Conservation (phyloP, 129 eudicot species). For the Helichrysum umbraculigerum region DNA sequence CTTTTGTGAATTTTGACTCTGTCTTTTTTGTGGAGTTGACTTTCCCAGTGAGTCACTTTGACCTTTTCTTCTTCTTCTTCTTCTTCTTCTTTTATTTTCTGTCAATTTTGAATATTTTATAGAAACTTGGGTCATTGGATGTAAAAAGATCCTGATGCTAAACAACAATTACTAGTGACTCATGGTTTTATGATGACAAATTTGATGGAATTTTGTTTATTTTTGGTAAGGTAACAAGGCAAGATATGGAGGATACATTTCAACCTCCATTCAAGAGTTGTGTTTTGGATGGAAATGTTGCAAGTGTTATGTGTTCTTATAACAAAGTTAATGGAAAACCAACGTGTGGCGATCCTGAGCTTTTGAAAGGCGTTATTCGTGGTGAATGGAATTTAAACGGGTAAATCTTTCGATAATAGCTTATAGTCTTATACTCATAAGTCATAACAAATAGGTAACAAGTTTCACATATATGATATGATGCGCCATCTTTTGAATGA, state of each 20-base stretch:
- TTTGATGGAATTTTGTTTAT: background rate
- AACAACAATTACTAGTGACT: background rate
- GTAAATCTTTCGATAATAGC: slow-evolving; percentile 16
- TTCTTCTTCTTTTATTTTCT: no score
- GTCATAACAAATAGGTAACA: background rate
- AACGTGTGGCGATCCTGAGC: slow-evolving; percentile 49
- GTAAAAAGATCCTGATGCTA: background rate
- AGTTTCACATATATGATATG: background rate
- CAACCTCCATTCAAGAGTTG: slow-evolving; percentile 60
- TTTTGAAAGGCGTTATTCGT: slow-evolving; percentile 41
- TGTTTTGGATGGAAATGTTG: slow-evolving; percentile 51
- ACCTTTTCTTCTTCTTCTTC: no score
- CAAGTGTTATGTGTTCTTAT: slow-evolving; percentile 65
- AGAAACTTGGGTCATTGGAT: background rate
- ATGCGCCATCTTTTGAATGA: no score
- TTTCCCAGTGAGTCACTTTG: no score
- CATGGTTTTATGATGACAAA: background rate
- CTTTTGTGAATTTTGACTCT: no score
- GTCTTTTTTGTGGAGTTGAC: no score
- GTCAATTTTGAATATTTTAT: background rate
- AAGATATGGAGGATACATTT: slow-evolving; percentile 59
- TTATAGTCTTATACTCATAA: background rate
- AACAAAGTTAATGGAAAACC: slow-evolving; percentile 57
- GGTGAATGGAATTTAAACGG: slow-evolving; percentile 53
- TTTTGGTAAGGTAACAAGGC: slow-evolving; percentile 42